Conservation (phyloP, 2,329 filamentous ascomycete species). For the Trichoderma guizhouense region DNA sequence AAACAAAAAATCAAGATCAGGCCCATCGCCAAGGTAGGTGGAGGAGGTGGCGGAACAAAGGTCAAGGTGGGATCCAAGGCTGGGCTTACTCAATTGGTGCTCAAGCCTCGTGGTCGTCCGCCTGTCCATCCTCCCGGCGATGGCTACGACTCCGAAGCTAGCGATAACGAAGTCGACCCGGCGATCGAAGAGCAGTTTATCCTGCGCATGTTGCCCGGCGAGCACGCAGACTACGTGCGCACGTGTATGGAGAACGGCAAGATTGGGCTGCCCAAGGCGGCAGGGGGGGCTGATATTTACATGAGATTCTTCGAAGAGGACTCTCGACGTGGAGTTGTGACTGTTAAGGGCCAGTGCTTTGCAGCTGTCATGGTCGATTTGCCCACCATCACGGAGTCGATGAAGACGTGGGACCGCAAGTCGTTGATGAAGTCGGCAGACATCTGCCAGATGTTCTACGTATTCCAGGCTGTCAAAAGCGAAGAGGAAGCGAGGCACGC, state of each 20-base stretch:
- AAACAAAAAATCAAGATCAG: constrained; percentile 50
- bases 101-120: constrained; percentile 65
- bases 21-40: constrained; percentile 20
- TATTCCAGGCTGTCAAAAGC: constrained; percentile 64
- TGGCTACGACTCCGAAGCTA: constrained; percentile 94
- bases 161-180: constrained; percentile 83
- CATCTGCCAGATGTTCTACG: constrained; percentile 83
- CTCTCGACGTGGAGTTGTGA: constrained; percentile 69
- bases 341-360: constrained; percentile 66
- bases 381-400: constrained; percentile 81
- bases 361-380: constrained; percentile 79
- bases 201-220: constrained; percentile 80
- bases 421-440: constrained; percentile 86
- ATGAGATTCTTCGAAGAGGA: constrained; percentile 77
- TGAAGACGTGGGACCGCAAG: constrained; percentile 91
- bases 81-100: constrained; percentile 37
- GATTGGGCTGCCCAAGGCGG: constrained; percentile 62
- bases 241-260: constrained; percentile 72
- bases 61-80: constrained; percentile 33
- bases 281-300: constrained; percentile 72
- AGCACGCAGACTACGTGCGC: constrained; percentile 79
- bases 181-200: constrained; percentile 87
- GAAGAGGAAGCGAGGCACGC: constrained; percentile 64
- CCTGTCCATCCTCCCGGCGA: constrained; percentile 73
- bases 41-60: background rate